phyloP scores from a whole-genome alignment of 495 filamentous ascomycete genomes.

The Hyaloscypha variabilis region DNA sequence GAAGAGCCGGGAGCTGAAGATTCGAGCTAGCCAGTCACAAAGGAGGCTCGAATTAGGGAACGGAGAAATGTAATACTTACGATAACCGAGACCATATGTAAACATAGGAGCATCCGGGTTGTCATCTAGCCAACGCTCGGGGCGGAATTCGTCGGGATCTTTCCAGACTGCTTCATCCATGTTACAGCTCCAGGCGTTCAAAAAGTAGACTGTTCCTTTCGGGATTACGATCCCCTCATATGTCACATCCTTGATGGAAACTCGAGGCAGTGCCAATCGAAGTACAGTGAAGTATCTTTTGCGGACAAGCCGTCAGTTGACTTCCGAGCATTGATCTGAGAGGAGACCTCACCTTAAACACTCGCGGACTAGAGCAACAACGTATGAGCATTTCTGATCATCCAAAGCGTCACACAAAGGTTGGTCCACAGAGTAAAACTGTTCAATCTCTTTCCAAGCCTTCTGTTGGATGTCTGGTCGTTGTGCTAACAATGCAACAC shows the following conservation, averaged over 20 bases:
- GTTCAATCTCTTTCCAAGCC: slow-evolving; percentile 54
- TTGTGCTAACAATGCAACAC: slow-evolving; percentile 58
- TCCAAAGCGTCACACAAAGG: slow-evolving; percentile 60
- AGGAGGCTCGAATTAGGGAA: too few species aligned
- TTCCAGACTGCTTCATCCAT: slow-evolving; percentile 61
- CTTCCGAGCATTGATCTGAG: background rate
- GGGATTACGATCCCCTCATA: slow-evolving; percentile 60
- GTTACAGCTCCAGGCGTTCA: slow-evolving; percentile 70
- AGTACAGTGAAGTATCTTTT: slow-evolving; percentile 59
- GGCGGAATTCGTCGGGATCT: slow-evolving; percentile 60
- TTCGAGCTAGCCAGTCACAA: too few species aligned
- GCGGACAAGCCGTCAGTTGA: background rate
- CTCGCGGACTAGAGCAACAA: slow-evolving; percentile 60
- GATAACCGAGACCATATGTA: slow-evolving; percentile 39
- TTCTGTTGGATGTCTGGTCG: slow-evolving; percentile 63
- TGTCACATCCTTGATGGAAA: slow-evolving; percentile 59
- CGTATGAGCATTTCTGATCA: slow-evolving; percentile 63
- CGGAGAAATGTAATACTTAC: too few species aligned
- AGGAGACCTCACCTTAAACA: slow-evolving; percentile 48
- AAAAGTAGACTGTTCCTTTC: slow-evolving; percentile 60
- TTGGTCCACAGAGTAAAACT: slow-evolving; percentile 53
- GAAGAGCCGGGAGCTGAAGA: too few species aligned
- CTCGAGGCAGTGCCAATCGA: slow-evolving; percentile 62
- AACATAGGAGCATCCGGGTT: slow-evolving; percentile 53
- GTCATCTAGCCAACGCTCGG: slow-evolving; percentile 64